phyloP scores from a whole-genome alignment of 2,329 filamentous ascomycete species.

The Xylariomycetidae sp. region DNA sequence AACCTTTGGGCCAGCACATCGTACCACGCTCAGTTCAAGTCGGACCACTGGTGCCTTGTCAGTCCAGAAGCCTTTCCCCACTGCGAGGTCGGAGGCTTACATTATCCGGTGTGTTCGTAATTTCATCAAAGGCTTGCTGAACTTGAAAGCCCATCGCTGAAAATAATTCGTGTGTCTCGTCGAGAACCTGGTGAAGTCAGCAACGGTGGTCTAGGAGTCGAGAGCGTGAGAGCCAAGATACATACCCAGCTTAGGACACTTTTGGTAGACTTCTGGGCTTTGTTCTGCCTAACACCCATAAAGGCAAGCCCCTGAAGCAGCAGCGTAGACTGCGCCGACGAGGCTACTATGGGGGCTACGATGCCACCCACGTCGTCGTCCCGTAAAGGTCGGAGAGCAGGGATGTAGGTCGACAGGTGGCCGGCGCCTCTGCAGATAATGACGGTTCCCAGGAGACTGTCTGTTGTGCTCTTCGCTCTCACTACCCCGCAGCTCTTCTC shows the following conservation, averaged over 20 bases:
- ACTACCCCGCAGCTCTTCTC: conserved; percentile 76
- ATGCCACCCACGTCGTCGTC: conserved; percentile 64
- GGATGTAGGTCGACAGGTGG: conserved; percentile 62
- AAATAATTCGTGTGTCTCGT: conserved; percentile 25
- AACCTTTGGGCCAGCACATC: too few species aligned
- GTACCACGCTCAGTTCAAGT: conserved; percentile 12
- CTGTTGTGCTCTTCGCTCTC: conserved; percentile 65
- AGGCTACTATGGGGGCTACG: conserved; percentile 70
- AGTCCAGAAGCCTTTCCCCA: too few species aligned
- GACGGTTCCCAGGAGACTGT: conserved; percentile 68
- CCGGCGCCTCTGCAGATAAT: conserved; percentile 71
- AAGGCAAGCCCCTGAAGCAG: conserved; percentile 71
- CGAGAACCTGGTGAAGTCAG: conserved; percentile 27
- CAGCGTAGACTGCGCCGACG: conserved; percentile 61
- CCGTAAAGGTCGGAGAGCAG: conserved; percentile 55
- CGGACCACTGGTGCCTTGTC: conserved; percentile 19
- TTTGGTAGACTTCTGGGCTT: conserved; percentile 65
- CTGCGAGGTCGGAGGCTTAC: conserved; percentile 14
- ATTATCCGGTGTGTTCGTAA: conserved; percentile 28
- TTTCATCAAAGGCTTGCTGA: conserved; percentile 28
- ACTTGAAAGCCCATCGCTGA: conserved; percentile 27
- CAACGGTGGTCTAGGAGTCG: conserved; percentile 1
- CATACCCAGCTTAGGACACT: conserved; percentile 77
- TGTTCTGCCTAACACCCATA: conserved; percentile 77
- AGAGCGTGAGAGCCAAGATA: conserved; percentile 12